Conservation (phyloP, 257 asterid genomes). For the Oldenlandia corymbosa region DNA sequence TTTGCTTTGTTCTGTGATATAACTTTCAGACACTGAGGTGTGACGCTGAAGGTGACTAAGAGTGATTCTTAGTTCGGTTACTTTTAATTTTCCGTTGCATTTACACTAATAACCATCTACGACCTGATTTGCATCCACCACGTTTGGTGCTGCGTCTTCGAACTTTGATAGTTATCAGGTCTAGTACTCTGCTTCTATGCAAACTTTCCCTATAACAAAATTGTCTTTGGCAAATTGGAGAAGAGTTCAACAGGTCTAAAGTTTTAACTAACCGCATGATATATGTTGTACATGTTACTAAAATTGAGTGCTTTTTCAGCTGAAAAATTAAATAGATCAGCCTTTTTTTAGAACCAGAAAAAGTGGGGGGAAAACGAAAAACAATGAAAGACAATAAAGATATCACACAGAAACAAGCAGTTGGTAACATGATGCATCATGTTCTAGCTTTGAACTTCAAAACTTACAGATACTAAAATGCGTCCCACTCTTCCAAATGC, state of each 20-base stretch:
- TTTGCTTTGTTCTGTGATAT: too few species aligned
- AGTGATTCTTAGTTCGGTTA: too few species aligned
- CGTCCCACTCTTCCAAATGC: conserved; percentile 77
- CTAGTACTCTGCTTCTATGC: background rate
- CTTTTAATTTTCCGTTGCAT: too few species aligned
- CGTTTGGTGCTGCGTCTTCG: too few species aligned
- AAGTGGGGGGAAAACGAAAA: background rate
- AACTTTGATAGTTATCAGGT: too few species aligned
- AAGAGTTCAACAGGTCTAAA: background rate
- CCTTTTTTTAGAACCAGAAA: background rate
- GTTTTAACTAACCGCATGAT: conserved; percentile 1
- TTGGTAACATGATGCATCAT: background rate
- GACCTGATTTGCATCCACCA: too few species aligned
- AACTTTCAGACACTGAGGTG: too few species aligned
- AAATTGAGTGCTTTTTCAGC: background rate
- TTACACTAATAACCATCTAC: too few species aligned
- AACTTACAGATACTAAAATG: conserved; percentile 63
- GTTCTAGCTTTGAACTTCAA: background rate
- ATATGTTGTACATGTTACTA: background rate
- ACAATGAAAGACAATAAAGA: too few species aligned
- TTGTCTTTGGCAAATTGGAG: background rate
- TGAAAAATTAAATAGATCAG: background rate
- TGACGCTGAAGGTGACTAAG: too few species aligned
- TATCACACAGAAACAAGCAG: background rate
- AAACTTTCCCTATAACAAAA: background rate